Evolutionary conservation across 805 yeast genomes (phyloP).

Genomic region (Teunomyces aglyptinius): DNA sequence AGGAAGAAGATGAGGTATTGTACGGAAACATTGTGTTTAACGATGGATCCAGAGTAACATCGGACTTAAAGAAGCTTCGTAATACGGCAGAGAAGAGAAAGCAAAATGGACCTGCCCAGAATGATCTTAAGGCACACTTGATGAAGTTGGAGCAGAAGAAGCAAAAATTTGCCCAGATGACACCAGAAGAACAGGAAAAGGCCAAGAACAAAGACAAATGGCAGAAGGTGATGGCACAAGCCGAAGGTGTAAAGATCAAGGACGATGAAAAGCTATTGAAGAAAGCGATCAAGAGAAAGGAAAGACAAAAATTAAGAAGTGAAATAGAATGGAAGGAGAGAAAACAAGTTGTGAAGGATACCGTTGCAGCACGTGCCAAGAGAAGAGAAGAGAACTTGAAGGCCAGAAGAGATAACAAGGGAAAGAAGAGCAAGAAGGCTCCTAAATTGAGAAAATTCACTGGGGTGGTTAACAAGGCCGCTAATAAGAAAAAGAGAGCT

Average conservation of each 20-base stretch:
- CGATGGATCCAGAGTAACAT: slow-evolving; percentile 77
- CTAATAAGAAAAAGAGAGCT: slow-evolving; percentile 56
- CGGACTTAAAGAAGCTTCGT: slow-evolving; percentile 62
- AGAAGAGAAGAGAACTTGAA: slow-evolving; percentile 91
- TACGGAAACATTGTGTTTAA: slow-evolving; percentile 80
- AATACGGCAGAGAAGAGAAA: slow-evolving; percentile 46
- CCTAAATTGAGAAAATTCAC: slow-evolving; percentile 66
- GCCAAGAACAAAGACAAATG: slow-evolving; percentile 75
- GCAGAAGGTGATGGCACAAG: slow-evolving; percentile 78
- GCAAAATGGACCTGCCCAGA: slow-evolving; percentile 79
- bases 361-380: slow-evolving; percentile 70
- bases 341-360: slow-evolving; percentile 72
- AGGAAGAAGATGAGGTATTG: slow-evolving; percentile 46
- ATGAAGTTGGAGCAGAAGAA: slow-evolving; percentile 72
- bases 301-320: slow-evolving; percentile 77
- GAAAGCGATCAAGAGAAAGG: slow-evolving; percentile 82
- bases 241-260: slow-evolving; percentile 83
- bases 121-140: slow-evolving; percentile 82
- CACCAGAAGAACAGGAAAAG: slow-evolving; percentile 58
- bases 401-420: slow-evolving; percentile 82
- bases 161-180: slow-evolving; percentile 55
- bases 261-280: slow-evolving; percentile 87
- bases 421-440: slow-evolving; percentile 72
- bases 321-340: slow-evolving; percentile 93
- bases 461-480: slow-evolving; percentile 49